A percentile compares a stretch with the other conserved stretches of the same genome.
These are phyloP conservation scores for Phytopythium oedochilum DNA, from an alignment of 352 stramenopile genomes.

Conservation along the genomic window DNA sequence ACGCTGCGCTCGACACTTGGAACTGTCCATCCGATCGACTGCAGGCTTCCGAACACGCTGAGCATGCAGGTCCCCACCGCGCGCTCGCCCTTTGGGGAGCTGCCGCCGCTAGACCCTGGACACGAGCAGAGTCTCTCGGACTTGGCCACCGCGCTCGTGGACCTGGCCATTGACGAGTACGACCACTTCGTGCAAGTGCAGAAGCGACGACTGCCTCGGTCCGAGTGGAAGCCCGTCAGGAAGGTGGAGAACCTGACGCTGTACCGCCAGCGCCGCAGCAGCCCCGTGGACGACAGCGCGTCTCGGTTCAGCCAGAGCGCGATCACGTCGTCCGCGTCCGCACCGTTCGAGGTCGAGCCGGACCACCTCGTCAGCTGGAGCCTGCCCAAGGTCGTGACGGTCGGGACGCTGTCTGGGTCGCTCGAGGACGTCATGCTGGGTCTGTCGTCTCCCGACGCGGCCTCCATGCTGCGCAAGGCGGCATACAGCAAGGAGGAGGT, in stretches of 20 bases:
- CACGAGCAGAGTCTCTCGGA: conserved; percentile 12
- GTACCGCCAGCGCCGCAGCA: conserved; percentile 19
- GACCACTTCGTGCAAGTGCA: conserved; percentile 11
- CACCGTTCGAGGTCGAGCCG: conserved; percentile 5
- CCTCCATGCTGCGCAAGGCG: conserved; percentile 23
- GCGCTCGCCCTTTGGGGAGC: conserved; percentile 19
- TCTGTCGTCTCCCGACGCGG: conserved; percentile 24
- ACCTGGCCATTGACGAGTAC: conserved; percentile 25
- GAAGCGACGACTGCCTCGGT: conserved; percentile 11
- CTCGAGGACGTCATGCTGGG: conserved; percentile 58
- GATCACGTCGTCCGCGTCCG: neutral
- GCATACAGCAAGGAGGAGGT: conserved; percentile 34
- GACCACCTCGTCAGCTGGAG: conserved; percentile 4
- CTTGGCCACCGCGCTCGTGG: conserved; percentile 14
- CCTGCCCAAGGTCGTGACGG: conserved; percentile 26
- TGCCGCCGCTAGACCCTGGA: conserved; percentile 8
- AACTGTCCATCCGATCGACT: no score
- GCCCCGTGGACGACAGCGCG: neutral
- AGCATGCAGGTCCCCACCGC: conserved; percentile 29
- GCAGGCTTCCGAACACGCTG: neutral
- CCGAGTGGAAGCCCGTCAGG: conserved; percentile 32
- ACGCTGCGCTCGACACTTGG: neutral
- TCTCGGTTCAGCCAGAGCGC: neutral
- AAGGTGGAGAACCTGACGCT: conserved; percentile 28
- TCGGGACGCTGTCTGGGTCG: conserved; percentile 31